Evolutionary conservation across 192 early-diverging fungal genomes (phyloP).

Genomic region (Oehlia diaphana): DNA sequence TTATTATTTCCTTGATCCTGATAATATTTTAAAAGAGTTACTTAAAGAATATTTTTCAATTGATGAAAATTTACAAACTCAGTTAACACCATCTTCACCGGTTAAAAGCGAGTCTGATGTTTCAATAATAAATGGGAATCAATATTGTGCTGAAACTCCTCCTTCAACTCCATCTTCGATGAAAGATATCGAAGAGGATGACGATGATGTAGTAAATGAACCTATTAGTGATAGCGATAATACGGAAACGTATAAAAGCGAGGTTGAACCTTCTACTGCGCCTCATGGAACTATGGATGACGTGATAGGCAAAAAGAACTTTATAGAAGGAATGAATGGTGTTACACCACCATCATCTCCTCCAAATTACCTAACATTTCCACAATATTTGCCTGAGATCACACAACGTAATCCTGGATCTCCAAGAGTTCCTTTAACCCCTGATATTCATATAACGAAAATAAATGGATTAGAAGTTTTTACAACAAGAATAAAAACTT

Average conservation of each 20-base stretch:
- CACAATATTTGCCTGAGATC: background rate
- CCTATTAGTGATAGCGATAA: background rate
- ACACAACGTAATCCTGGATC: background rate
- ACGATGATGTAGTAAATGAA: background rate
- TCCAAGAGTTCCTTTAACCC: background rate
- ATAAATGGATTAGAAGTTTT: slow-evolving; percentile 11
- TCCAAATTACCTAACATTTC: background rate
- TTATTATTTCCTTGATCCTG: slow-evolving; percentile 6
- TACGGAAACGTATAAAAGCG: background rate
- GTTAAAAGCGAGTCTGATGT: background rate
- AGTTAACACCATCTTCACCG: background rate
- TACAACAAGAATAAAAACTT: background rate
- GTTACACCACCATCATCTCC: background rate
- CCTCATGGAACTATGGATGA: background rate
- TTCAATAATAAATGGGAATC: background rate
- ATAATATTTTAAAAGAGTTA: background rate
- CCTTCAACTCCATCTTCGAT: background rate
- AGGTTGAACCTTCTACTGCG: background rate
- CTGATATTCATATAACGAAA: background rate
- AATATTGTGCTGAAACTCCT: background rate
- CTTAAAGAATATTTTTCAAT: background rate
- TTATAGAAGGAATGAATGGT: background rate
- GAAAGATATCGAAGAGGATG: background rate
- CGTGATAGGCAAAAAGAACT: background rate
- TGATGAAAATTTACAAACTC: background rate